These are phyloP conservation scores for Laburnicola sp. DNA, from an alignment of 2,329 filamentous ascomycete genomes.

Conservation along the genomic window DNA sequence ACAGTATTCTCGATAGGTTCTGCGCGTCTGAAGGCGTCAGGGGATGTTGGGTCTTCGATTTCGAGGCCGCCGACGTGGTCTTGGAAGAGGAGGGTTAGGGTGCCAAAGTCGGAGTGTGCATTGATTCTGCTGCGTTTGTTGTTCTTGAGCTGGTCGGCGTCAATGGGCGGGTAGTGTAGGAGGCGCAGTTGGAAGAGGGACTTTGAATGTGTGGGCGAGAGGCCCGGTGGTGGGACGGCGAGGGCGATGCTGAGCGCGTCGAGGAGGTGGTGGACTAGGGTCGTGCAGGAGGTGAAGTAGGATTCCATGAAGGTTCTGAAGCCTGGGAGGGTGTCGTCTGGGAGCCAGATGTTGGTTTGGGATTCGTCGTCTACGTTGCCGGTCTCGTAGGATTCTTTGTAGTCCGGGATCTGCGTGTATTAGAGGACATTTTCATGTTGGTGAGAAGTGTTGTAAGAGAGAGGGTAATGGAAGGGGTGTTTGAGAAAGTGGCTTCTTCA, in stretches of 20 bases:
- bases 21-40: conserved; percentile 35
- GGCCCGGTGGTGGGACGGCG: conserved; percentile 15
- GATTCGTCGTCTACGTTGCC: conserved; percentile 32
- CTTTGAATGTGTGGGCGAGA: conserved; percentile 28
- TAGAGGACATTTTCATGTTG: no score
- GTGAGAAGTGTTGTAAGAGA: no score
- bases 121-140: conserved; percentile 40
- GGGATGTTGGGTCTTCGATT: conserved; percentile 33
- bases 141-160: conserved; percentile 25
- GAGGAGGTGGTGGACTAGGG: conserved; percentile 32
- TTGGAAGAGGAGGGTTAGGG: conserved; percentile 49
- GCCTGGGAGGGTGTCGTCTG: conserved; percentile 44
- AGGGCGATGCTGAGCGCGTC: conserved; percentile 33
- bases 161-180: conserved; percentile 46
- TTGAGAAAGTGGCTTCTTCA: neutral
- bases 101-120: conserved; percentile 51
- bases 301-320: conserved; percentile 38
- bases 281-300: conserved; percentile 29
- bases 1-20: conserved; percentile 37
- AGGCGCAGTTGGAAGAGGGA: conserved; percentile 42
- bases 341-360: conserved; percentile 49
- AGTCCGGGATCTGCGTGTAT: conserved; percentile 26
- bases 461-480: neutral
- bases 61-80: conserved; percentile 48
- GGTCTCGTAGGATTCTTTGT: conserved; percentile 42